Evolutionary conservation across 805 yeast species (phyloP).

Genomic region (Ogataea philodendri): DNA sequence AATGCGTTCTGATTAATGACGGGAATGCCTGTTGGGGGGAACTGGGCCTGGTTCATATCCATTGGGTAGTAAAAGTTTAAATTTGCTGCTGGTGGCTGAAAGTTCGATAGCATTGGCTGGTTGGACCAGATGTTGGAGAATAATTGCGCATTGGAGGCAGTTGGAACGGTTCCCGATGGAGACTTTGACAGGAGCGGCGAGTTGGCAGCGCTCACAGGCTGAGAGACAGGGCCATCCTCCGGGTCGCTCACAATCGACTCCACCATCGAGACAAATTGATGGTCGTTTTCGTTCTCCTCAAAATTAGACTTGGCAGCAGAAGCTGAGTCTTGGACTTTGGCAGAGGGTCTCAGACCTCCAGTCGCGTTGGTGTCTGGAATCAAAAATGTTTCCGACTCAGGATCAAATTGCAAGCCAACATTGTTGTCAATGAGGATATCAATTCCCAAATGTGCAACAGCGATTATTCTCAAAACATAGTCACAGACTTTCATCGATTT

Average conservation of each 20-base stretch:
- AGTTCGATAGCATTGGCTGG: conserved; percentile 5
- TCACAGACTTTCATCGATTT: conserved; percentile 34
- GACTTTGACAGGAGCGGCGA: conserved; percentile 4
- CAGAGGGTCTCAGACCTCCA: no score
- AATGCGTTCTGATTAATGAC: conserved; percentile 5
- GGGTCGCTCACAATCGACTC: conserved; percentile 31
- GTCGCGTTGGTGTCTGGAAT: conserved; percentile 13
- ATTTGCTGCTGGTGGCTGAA: background rate
- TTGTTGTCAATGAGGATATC: conserved; percentile 28
- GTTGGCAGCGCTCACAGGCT: conserved; percentile 4
- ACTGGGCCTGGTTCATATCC: conserved; percentile 3
- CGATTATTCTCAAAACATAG: conserved; percentile 32
- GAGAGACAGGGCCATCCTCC: conserved; percentile 2
- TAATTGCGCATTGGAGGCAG: conserved; percentile 6
- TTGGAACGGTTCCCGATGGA: background rate
- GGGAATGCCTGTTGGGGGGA: background rate
- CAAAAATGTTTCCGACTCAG: conserved; percentile 10
- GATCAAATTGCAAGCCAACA: conserved; percentile 31
- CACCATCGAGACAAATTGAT: conserved; percentile 29
- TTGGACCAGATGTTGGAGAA: conserved; percentile 18
- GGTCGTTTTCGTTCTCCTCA: conserved; percentile 15
- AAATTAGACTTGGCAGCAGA: conserved; percentile 21
- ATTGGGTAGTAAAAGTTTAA: conserved; percentile 5
- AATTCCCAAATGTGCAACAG: conserved; percentile 36
- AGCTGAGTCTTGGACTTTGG: no score